These are phyloP conservation scores for Acanthamoeba royreba DNA, from an alignment of 208 protist species.

Conservation along the genomic window DNA sequence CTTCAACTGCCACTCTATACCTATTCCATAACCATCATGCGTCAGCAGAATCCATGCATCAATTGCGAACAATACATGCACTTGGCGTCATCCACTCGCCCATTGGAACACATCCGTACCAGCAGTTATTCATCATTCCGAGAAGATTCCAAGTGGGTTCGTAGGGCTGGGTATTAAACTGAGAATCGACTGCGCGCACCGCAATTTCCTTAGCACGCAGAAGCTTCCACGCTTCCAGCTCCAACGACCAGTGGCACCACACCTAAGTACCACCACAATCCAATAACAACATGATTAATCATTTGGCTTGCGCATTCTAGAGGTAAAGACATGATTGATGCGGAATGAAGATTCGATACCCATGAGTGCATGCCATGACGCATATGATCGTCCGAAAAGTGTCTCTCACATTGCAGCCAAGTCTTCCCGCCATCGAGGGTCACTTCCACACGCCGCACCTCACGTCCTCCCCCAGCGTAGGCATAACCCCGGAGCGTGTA, in stretches of 20 bases:
- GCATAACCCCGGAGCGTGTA: slow-evolving; percentile 72
- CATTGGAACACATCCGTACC: too few species aligned
- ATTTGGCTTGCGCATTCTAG: too few species aligned
- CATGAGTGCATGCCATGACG: not conserved
- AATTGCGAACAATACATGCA: not conserved
- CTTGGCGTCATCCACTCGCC: too few species aligned
- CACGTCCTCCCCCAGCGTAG: slow-evolving; percentile 76
- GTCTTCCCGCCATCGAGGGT: slow-evolving; percentile 78
- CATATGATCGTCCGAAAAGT: not conserved
- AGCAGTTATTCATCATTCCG: slow-evolving; percentile 50
- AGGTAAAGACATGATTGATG: too few species aligned
- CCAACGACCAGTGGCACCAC: slow-evolving; percentile 13
- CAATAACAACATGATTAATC: too few species aligned
- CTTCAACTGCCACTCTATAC: not conserved
- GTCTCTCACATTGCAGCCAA: slow-evolving; percentile 53
- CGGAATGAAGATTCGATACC: too few species aligned
- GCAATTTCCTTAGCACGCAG: not conserved
- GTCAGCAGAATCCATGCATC: not conserved
- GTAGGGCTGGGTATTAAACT: slow-evolving; percentile 11
- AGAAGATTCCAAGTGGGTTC: slow-evolving; percentile 37
- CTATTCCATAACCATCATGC: not conserved
- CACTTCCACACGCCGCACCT: slow-evolving; percentile 83
- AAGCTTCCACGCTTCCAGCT: not conserved
- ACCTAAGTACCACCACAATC: not conserved
- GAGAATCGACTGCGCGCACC: not conserved